A percentile compares a stretch with the other conserved stretches of the same genome.
These are phyloP conservation scores for Phaeosphaeria sp. DNA, from an alignment of 2,329 filamentous ascomycete species.

Conservation along the genomic window DNA sequence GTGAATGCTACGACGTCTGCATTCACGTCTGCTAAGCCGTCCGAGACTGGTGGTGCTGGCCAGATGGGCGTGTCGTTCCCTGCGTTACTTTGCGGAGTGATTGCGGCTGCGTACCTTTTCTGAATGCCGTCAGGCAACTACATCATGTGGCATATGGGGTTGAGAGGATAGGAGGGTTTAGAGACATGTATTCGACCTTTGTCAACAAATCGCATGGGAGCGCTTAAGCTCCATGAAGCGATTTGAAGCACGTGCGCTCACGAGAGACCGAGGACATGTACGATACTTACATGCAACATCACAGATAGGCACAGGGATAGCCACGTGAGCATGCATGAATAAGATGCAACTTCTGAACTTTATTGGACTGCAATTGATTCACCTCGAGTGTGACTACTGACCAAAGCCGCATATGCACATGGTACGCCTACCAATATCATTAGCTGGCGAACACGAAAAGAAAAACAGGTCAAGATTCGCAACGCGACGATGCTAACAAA, in stretches of 20 bases:
- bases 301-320: background rate
- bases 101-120: slow-evolving; percentile 8
- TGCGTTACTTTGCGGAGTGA: slow-evolving; percentile 9
- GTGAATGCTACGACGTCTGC: background rate
- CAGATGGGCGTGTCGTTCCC: slow-evolving; percentile 8
- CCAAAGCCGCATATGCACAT: background rate
- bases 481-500: background rate
- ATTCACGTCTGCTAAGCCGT: slow-evolving; percentile 2
- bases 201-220: too few species aligned
- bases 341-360: background rate
- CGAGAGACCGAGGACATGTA: background rate
- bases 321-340: background rate
- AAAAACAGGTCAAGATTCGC: background rate
- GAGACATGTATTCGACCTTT: too few species aligned
- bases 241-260: background rate
- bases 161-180: too few species aligned
- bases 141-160: background rate
- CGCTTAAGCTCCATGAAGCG: too few species aligned
- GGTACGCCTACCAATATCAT: background rate
- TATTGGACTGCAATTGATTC: background rate
- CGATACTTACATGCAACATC: background rate
- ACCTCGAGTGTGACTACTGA: background rate
- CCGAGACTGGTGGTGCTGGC: slow-evolving; percentile 3
- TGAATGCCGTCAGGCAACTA: background rate
- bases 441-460: background rate